A percentile compares a stretch with the other conserved stretches of the same genome.
phyloP scores from a whole-genome alignment of 1,284 basidiomycete genomes.

The Coniferiporia sulphurascens region DNA sequence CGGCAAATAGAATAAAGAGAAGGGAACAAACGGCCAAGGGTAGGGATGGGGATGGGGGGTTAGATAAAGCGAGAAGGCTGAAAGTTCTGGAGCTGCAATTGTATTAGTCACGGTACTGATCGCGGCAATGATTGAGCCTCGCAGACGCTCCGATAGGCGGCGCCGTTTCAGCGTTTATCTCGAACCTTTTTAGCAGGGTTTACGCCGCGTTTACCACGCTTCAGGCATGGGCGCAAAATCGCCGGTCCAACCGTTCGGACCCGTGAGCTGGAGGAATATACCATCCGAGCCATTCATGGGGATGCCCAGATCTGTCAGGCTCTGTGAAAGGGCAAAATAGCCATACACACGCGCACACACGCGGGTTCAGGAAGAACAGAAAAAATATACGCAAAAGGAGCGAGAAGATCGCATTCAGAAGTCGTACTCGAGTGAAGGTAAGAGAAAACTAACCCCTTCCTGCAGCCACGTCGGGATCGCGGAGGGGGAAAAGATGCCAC shows the following conservation, averaged over 20 bases:
- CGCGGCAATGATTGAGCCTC: background rate
- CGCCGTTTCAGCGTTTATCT: background rate
- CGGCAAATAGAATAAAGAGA: too few relatives aligned
- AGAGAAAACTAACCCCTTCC: conserved; percentile 54
- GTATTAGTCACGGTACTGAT: too few relatives aligned
- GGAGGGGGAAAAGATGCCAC: conserved; percentile 71
- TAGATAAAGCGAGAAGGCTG: too few relatives aligned
- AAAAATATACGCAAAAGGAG: background rate
- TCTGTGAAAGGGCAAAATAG: conserved; percentile 40
- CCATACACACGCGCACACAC: background rate
- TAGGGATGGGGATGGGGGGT: too few relatives aligned
- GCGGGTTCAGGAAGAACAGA: background rate
- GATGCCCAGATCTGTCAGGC: conserved; percentile 78
- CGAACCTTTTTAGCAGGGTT: background rate
- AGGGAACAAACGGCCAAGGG: too few relatives aligned
- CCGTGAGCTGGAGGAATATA: conserved; percentile 75
- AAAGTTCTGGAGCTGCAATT: too few relatives aligned
- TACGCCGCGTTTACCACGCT: conserved; percentile 53
- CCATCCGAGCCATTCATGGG: conserved; percentile 88
- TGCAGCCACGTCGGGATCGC: conserved; percentile 78
- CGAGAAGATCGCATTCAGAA: background rate
- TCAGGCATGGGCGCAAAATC: conserved; percentile 74
- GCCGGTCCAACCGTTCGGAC: conserved; percentile 65
- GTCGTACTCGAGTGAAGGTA: conserved; percentile 13
- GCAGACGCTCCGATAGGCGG: background rate